A percentile compares a stretch with the other conserved stretches of the same genome.
Conservation (phyloP, 306 rosid species). For the Cotoneaster glaucophyllus region DNA sequence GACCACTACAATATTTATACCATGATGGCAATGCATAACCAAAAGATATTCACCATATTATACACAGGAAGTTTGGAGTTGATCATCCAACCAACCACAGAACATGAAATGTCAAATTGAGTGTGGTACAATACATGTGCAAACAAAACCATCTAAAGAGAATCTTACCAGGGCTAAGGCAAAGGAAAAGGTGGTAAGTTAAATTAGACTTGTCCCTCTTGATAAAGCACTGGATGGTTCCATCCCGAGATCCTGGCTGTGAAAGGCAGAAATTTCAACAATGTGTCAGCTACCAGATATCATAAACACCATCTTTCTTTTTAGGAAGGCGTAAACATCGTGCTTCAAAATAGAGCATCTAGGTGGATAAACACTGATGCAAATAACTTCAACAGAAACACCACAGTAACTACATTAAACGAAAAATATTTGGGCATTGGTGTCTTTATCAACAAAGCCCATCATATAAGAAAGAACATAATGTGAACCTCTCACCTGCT, state of each 20-base stretch:
- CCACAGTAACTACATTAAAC: background rate
- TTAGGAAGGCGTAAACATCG: background rate
- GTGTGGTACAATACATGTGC: background rate
- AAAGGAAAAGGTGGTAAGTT: conserved; percentile 78
- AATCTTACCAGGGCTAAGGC: conserved; percentile 81
- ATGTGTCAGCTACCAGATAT: background rate
- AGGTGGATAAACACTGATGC: background rate
- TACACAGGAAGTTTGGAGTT: background rate
- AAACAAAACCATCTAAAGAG: conserved; percentile 8
- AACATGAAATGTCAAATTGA: background rate
- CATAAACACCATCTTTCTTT: background rate
- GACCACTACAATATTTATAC: background rate
- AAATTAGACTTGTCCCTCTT: conserved; percentile 89
- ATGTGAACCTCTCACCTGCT: conserved; percentile 52
- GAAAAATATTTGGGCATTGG: background rate
- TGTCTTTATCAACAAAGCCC: background rate
- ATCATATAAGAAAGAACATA: background rate
- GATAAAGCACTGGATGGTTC: conserved; percentile 80
- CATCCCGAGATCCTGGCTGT: conserved; percentile 87
- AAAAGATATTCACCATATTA: background rate
- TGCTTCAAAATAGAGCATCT: background rate
- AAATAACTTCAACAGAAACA: background rate
- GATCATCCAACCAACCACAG: background rate
- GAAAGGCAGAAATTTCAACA: conserved; percentile 7
- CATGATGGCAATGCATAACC: background rate